Conservation (phyloP, 2,329 filamentous ascomycete species). For the Stagonosporopsis rhizophila region DNA sequence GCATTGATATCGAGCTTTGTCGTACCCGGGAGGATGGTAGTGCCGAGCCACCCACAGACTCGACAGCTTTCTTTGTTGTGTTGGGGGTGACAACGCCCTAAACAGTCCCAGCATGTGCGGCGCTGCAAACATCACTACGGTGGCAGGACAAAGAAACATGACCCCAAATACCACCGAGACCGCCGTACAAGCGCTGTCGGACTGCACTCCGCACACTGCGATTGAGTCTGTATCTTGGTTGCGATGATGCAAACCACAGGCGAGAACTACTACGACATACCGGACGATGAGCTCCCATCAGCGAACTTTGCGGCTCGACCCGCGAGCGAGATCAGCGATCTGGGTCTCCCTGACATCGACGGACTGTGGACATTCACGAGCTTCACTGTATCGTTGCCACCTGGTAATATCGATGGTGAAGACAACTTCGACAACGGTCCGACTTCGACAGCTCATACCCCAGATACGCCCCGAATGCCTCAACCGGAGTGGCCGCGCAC, state of each 20-base stretch:
- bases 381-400: conserved; percentile 9
- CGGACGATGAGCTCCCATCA: conserved; percentile 28
- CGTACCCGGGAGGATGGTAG: conserved; percentile 5
- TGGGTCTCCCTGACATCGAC: conserved; percentile 14
- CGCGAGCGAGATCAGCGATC: conserved; percentile 33
- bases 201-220: conserved; percentile 8
- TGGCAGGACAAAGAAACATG: conserved; percentile 15
- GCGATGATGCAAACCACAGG: conserved; percentile 18
- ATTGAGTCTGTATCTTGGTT: conserved; percentile 3
- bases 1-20: conserved; percentile 5
- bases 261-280: conserved; percentile 34
- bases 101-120: conserved; percentile 3
- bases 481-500: conserved; percentile 8
- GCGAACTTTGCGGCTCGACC: conserved; percentile 36
- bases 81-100: conserved; percentile 13
- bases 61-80: conserved; percentile 13
- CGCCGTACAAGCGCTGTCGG: conserved; percentile 10
- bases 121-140: conserved; percentile 9
- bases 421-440: conserved; percentile 20
- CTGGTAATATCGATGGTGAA: conserved; percentile 16
- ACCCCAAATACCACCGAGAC: conserved; percentile 3
- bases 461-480: conserved; percentile 7
- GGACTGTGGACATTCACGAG: conserved; percentile 20
- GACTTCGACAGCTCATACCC: conserved; percentile 9
- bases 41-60: conserved; percentile 9